Evolutionary conservation across 345 rosid genomes (phyloP), one percentile per base, ranked within the genome.

Genomic region (Sisymbrium altissimum): DNA sequence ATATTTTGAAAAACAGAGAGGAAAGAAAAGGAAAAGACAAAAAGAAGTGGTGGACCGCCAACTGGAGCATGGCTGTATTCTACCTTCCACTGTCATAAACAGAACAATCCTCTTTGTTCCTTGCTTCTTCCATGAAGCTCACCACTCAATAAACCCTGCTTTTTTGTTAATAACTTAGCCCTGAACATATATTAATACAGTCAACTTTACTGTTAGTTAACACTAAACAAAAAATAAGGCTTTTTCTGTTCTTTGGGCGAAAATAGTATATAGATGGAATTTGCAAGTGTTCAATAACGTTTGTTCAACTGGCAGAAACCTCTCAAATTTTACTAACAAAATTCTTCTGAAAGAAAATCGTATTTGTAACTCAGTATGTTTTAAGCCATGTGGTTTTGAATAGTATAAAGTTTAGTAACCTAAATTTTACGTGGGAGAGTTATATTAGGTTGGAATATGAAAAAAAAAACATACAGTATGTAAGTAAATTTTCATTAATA

Each of bases 21-120:
- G 19, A 35, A 14, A 41, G n/a, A 49, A 49, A 35, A 3, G 35
- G 7, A n/a, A 50, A 66, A 9, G 21, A 19, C 19, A 66, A 49
- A 48, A 35, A 8, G 58, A 49, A 66, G 21, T 15, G 46, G 48
- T 66, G 48, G 60, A 38, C 36, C 71, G 71, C 59, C 60, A 66
- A 66, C 71, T 66, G 60, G 71, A 66, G 48, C 14, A 38, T 35
- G 36, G 58, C 60, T 66, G 71, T 66, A 49, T 49, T 36, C 19
- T 36, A 49, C 35, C 48, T 23, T 21, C 35, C 32, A 36, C 71
- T 66, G 46, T 36, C 48, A n/a, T 36, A 50, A 21, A 48, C 13
- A 21, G 14, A 66, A 50, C 19, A 48, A 65, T 65, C 13, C 17
- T 36, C 33, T 66, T 50, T 66, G 60, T 66, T 66, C 71, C 43